Percentiles rank a stretch among this genome's conserved stretches.
phyloP scores from a whole-genome alignment of 768 basidiomycete species.

The Tubosaeta sp. region DNA sequence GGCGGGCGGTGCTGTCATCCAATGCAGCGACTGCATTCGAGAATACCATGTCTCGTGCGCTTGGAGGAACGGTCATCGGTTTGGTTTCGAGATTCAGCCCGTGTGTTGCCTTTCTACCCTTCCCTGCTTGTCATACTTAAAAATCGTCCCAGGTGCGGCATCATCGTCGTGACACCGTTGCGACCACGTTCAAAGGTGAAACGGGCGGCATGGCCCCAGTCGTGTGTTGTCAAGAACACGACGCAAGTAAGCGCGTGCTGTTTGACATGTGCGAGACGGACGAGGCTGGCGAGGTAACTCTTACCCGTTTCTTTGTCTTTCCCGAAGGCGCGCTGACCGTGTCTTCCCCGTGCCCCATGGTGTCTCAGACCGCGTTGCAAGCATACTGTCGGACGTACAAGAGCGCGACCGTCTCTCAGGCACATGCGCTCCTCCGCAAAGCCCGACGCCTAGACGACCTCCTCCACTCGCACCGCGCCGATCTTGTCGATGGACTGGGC shows the following conservation, averaged over 20 bases:
- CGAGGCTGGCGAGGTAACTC: slow-evolving; percentile 72
- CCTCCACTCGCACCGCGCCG: slow-evolving; percentile 44
- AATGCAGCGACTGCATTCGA: slow-evolving; percentile 76
- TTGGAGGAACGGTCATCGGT: slow-evolving; percentile 76
- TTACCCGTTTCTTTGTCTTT: neutral
- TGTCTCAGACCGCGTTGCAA: slow-evolving; percentile 77
- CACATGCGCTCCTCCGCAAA: slow-evolving; percentile 85
- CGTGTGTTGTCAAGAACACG: slow-evolving; percentile 77
- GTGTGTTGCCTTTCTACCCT: slow-evolving; percentile 39
- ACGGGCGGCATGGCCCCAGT: slow-evolving; percentile 75
- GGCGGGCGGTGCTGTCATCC: slow-evolving; percentile 71
- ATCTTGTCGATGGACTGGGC: slow-evolving; percentile 19
- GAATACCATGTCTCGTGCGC: slow-evolving; percentile 90
- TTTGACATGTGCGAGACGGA: slow-evolving; percentile 85
- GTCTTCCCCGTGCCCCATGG: neutral
- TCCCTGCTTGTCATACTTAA: neutral
- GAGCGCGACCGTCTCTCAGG: slow-evolving; percentile 62
- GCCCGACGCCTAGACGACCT: slow-evolving; percentile 79
- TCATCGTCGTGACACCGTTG: slow-evolving; percentile 62
- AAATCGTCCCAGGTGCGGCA: slow-evolving; percentile 59
- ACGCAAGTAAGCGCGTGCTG: slow-evolving; percentile 57
- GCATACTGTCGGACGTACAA: slow-evolving; percentile 86
- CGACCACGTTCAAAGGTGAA: slow-evolving; percentile 73
- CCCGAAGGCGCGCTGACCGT: slow-evolving; percentile 7
- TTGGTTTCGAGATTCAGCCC: slow-evolving; percentile 90